Percentiles rank a stretch among this genome's conserved stretches.
Conservation (phyloP, 495 filamentous ascomycete genomes). For the Talaromyces ruber region DNA sequence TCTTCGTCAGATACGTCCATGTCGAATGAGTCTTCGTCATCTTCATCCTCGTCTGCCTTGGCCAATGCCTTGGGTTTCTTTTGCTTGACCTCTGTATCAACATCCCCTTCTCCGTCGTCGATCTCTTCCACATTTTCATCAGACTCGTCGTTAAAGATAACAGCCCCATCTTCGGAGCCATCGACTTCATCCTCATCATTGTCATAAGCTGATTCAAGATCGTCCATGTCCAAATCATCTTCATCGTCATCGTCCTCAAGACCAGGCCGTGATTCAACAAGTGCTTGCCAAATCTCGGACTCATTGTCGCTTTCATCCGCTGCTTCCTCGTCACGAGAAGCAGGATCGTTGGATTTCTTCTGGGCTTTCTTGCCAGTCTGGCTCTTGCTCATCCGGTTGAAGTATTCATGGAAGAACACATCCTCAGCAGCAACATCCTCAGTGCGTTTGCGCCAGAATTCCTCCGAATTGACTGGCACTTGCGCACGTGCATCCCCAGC, state of each 20-base stretch:
- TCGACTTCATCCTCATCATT: constrained; percentile 39
- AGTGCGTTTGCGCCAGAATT: constrained; percentile 86
- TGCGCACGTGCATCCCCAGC: constrained; percentile 35
- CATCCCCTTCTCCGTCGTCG: constrained; percentile 30
- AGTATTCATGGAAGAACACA: constrained; percentile 97
- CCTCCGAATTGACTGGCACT: constrained; percentile 67
- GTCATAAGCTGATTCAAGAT: constrained; percentile 48
- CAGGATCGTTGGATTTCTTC: constrained; percentile 36
- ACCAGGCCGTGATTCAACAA: constrained; percentile 73
- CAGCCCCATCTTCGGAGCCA: constrained; percentile 43
- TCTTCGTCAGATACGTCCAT: constrained; percentile 46
- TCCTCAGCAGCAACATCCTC: constrained; percentile 84
- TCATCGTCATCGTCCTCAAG: constrained; percentile 62
- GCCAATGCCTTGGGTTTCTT: constrained; percentile 28
- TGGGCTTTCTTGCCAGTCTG: constrained; percentile 47
- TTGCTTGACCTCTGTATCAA: constrained; percentile 18
- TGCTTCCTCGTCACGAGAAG: constrained; percentile 11
- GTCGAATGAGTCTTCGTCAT: constrained; percentile 36
- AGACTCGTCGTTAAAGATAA: constrained; percentile 40
- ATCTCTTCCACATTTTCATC: constrained; percentile 38
- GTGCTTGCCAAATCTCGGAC: constrained; percentile 85
- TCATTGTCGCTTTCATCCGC: constrained; percentile 36
- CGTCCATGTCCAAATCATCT: constrained; percentile 56
- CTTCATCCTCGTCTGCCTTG: constrained; percentile 36
- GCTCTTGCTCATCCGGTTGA: constrained; percentile 66